Percentiles rank a stretch among this genome's conserved stretches.
These are phyloP conservation scores for Sporothrix mexicana DNA, from an alignment of 2,329 filamentous ascomycete species.

Conservation along the genomic window DNA sequence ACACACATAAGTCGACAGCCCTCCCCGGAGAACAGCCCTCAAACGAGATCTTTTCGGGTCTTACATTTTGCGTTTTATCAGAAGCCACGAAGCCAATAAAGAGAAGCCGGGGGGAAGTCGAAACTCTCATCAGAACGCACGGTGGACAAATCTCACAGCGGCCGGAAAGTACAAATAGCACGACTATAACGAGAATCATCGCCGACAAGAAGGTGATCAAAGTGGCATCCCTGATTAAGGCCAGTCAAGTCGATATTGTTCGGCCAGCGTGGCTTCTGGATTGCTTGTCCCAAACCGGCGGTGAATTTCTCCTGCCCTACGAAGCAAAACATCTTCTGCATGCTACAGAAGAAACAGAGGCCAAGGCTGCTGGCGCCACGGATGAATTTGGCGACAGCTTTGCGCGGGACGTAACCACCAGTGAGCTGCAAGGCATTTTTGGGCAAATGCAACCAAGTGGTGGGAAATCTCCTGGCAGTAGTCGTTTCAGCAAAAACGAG, in stretches of 20 bases:
- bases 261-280: conserved; percentile 83
- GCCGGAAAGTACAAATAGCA: conserved; percentile 63
- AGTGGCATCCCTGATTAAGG: conserved; percentile 80
- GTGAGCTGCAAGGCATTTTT: conserved; percentile 52
- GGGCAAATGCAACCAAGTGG: conserved; percentile 39
- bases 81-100: conserved; percentile 73
- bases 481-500: conserved; percentile 50
- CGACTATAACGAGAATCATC: conserved; percentile 70
- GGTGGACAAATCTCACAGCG: conserved; percentile 82
- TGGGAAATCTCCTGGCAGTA: conserved; percentile 21
- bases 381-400: conserved; percentile 87
- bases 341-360: conserved; percentile 61
- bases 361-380: conserved; percentile 64
- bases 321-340: conserved; percentile 73
- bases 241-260: conserved; percentile 71
- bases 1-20: conserved; percentile 45
- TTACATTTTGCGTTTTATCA: conserved; percentile 84
- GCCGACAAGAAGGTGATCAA: conserved; percentile 83
- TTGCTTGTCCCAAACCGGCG: conserved; percentile 66
- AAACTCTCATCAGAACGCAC: conserved; percentile 79
- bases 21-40: conserved; percentile 40
- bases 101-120: conserved; percentile 78
- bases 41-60: conserved; percentile 72
- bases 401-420: conserved; percentile 61
- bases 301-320: conserved; percentile 67